These are phyloP conservation scores for Pseudogymnoascus sp. DNA, from an alignment of 2,329 filamentous ascomycete species.

Conservation along the genomic window DNA sequence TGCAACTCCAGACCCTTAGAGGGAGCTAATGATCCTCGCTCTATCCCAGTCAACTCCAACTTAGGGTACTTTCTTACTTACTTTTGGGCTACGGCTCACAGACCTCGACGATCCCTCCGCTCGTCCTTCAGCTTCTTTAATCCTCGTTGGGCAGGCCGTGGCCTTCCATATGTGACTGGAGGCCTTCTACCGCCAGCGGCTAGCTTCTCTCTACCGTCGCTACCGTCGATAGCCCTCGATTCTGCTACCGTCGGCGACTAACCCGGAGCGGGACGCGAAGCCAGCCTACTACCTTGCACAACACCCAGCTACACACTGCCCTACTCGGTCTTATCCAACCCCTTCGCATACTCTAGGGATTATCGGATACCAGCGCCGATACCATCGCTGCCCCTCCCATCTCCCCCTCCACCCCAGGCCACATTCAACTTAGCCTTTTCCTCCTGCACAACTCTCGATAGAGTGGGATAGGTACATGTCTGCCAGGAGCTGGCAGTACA, in stretches of 20 bases:
- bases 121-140: slow-evolving; percentile 4
- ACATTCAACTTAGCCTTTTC: slow-evolving; percentile 8
- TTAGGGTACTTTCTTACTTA: neutral
- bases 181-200: slow-evolving; percentile 6
- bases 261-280: neutral
- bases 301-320: neutral
- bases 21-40: slow-evolving; percentile 6
- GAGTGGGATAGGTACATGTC: neutral
- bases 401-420: slow-evolving; percentile 5
- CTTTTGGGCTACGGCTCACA: slow-evolving; percentile 6
- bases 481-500: neutral
- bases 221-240: neutral
- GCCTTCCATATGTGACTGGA: slow-evolving; percentile 4
- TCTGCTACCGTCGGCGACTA: neutral
- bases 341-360: slow-evolving; percentile 3
- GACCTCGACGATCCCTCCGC: slow-evolving; percentile 7
- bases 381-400: slow-evolving; percentile 5
- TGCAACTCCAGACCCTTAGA: neutral
- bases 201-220: slow-evolving; percentile 7
- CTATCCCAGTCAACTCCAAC: neutral
- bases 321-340: slow-evolving; percentile 6
- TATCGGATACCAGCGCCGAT: slow-evolving; percentile 9
- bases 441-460: slow-evolving; percentile 5
- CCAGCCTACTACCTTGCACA: neutral
- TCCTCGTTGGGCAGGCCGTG: neutral